Evolutionary conservation across 2,329 filamentous ascomycete species (phyloP).

Genomic region (Colletotrichum acutatum): DNA sequence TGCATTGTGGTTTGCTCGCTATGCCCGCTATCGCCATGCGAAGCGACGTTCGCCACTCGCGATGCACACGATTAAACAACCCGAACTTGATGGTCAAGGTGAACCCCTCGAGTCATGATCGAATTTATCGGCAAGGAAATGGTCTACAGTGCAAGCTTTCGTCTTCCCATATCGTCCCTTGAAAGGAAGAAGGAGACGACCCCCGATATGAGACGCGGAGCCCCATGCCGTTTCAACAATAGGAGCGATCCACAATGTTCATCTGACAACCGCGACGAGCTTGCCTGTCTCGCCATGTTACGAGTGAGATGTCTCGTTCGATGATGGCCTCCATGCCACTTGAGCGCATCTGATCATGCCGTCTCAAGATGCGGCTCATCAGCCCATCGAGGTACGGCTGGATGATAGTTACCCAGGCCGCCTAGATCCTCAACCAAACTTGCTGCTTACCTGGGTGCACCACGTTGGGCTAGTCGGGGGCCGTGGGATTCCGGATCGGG

Average conservation of each 20-base stretch:
- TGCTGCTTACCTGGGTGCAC: not conserved
- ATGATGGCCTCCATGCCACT: not conserved
- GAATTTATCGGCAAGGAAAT: not conserved
- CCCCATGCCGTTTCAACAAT: not conserved
- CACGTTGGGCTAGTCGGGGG: constrained; percentile 5
- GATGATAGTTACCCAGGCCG: not conserved
- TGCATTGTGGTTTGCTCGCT: not conserved
- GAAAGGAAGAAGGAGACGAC: not conserved
- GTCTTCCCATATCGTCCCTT: not conserved
- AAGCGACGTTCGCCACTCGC: not conserved
- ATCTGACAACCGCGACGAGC: not conserved
- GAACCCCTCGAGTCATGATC: not conserved
- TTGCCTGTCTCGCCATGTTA: not conserved
- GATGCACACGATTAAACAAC: not conserved
- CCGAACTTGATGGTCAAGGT: not conserved
- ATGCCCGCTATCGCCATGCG: constrained; percentile 2
- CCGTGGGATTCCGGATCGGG: constrained; percentile 4
- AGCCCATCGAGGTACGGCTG: not conserved
- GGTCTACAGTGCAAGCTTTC: not conserved
- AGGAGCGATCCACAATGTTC: not conserved
- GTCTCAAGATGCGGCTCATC: constrained; percentile 1
- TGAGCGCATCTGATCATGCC: not conserved
- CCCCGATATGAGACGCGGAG: not conserved
- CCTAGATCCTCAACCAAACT: not conserved
- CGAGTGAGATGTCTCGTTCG: not conserved